Percentiles rank a stretch among this genome's conserved stretches.
These are phyloP conservation scores for Taphrina communis DNA, from an alignment of 1,139 yeast species.

Conservation along the genomic window DNA sequence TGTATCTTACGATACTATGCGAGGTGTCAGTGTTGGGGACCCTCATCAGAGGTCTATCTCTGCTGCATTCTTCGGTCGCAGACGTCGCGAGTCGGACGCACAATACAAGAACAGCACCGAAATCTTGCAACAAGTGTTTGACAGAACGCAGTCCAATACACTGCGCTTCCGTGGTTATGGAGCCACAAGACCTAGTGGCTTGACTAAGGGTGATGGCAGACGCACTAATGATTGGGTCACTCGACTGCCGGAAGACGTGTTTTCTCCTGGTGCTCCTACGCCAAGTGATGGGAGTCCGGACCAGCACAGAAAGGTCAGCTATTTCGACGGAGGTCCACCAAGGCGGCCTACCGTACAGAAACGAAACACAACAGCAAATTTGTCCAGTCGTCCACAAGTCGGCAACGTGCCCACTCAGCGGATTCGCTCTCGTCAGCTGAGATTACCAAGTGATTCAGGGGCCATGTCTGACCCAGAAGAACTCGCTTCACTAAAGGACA, in stretches of 20 bases:
- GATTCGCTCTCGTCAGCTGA: not conserved
- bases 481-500: not conserved
- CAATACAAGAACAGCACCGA: conserved; percentile 25
- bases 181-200: not conserved
- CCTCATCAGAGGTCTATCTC: conserved; percentile 24
- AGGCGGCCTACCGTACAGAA: conserved; percentile 4
- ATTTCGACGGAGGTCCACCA: conserved; percentile 31
- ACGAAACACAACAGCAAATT: conserved; percentile 10
- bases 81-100: conserved; percentile 36
- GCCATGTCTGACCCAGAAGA: conserved; percentile 36
- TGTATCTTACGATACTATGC: conserved; percentile 30
- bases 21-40: conserved; percentile 22
- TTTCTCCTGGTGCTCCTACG: conserved; percentile 29
- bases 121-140: conserved; percentile 32
- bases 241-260: conserved; percentile 26
- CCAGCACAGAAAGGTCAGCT: conserved; percentile 24
- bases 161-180: conserved; percentile 24
- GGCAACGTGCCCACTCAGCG: not conserved
- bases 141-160: conserved; percentile 2
- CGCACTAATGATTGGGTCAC: conserved; percentile 40
- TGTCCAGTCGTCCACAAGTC: conserved; percentile 3
- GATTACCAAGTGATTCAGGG: conserved; percentile 10
- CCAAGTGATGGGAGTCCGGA: conserved; percentile 39
- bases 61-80: conserved; percentile 28
- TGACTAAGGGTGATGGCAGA: conserved; percentile 8